Evolutionary conservation across 2,329 filamentous ascomycete genomes (phyloP), one percentile per base, ranked within the genome.

Genomic region (Lecanicillium sp.): DNA sequence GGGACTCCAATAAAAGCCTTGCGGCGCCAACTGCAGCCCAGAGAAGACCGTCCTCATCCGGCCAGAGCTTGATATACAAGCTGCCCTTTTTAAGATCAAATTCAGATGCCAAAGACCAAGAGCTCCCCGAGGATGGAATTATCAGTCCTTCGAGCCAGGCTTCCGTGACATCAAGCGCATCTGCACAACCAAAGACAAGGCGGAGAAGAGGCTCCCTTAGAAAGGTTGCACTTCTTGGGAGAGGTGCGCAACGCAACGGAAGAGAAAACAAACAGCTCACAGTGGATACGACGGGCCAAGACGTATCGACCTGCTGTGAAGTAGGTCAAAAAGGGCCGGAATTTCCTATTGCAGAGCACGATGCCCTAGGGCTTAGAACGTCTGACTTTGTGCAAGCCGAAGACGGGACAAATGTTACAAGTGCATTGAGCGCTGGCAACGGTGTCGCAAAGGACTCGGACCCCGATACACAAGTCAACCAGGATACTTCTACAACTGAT

Each of bases 221-320:
- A 43, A 95, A 95, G 61, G 86, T 85, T 9, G 88, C 87, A 18
- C 68, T 95, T 35, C 70, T 95, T 14, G 85, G 86, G 13, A 83
- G 83, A 45, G 81, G 82, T 44, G 76, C 71, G 39, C 78, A 75
- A 57, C 70, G 74, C 43, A 78, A 76, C 49, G 70, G 62, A 52
- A 73, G 64, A 47, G 78, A 78, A 40, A 62, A 59, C 40, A 73
- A 66, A 39, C 56, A 63, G 14, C 50, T 70, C 42, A 59, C 57
- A 15, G 60, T 71, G 39, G 62, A 70, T 40, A 65, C 60, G 56
- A 58, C 17, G 54, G 58, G 27, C 45, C 51, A 17, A 42, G 50
- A 16, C 50, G 44, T 38, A 49, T 43, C 32, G 32, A 43, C 22
- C 22, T 11, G n/a, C n/a, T n/a, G n/a, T 25, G 11, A 11, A 11